Percentiles rank a stretch among this genome's conserved stretches.
These are phyloP conservation scores for Blastobotrys arbuscula DNA, from an alignment of 1,139 yeast species.

Conservation along the genomic window DNA sequence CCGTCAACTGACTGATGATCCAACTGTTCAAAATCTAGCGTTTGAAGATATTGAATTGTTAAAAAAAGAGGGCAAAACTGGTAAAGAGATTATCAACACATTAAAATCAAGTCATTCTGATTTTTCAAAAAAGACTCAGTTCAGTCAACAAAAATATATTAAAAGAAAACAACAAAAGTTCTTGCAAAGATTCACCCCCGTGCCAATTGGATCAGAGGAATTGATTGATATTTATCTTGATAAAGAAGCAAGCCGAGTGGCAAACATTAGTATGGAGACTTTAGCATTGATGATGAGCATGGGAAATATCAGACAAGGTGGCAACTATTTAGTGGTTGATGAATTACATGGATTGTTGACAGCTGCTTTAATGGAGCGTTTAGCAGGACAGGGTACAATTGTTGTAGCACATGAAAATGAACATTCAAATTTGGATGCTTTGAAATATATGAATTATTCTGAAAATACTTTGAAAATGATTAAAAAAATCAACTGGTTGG, in stretches of 20 bases:
- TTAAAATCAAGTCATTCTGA: slow-evolving; percentile 81
- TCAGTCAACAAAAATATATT: slow-evolving; percentile 86
- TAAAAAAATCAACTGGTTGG: slow-evolving; percentile 70
- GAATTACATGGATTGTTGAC: slow-evolving; percentile 86
- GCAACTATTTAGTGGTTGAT: slow-evolving; percentile 79
- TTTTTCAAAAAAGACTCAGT: slow-evolving; percentile 82
- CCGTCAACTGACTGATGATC: slow-evolving; percentile 69
- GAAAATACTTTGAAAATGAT: slow-evolving; percentile 52
- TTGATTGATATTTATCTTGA: slow-evolving; percentile 69
- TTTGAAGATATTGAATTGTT: slow-evolving; percentile 74
- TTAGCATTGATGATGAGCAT: slow-evolving; percentile 68
- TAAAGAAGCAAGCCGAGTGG: slow-evolving; percentile 64
- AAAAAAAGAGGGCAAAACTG: slow-evolving; percentile 54
- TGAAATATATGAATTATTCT: slow-evolving; percentile 56
- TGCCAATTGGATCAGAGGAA: slow-evolving; percentile 70
- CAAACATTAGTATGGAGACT: slow-evolving; percentile 80
- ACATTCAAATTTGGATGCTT: slow-evolving; percentile 72
- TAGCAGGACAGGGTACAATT: slow-evolving; percentile 77
- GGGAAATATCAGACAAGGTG: slow-evolving; percentile 84
- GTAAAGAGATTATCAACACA: slow-evolving; percentile 76
- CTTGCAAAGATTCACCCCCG: slow-evolving; percentile 76
- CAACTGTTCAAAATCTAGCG: slow-evolving; percentile 66
- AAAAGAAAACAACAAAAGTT: slow-evolving; percentile 90
- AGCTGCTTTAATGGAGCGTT: slow-evolving; percentile 81
- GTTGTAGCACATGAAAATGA: slow-evolving; percentile 85